These are phyloP conservation scores for Trametes polyzona DNA, from an alignment of 1,284 basidiomycete genomes.

Conservation along the genomic window DNA sequence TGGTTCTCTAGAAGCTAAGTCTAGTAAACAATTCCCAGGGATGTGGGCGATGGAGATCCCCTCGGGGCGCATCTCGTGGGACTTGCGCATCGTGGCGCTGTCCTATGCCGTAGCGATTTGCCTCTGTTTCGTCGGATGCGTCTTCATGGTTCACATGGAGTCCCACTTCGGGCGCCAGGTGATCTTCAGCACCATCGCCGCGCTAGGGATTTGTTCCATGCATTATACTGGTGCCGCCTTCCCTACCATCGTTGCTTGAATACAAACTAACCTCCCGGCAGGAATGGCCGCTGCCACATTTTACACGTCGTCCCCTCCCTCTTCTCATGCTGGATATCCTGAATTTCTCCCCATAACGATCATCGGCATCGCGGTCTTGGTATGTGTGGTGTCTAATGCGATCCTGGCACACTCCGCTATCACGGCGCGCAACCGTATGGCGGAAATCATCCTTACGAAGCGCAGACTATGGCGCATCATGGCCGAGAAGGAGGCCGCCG, in stretches of 20 bases:
- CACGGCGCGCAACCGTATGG: conserved; percentile 36
- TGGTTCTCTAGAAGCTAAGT: background rate
- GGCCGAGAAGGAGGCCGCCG: conserved; percentile 40
- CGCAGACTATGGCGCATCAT: conserved; percentile 36
- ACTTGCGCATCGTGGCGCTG: conserved; percentile 26
- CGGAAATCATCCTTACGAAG: conserved; percentile 37
- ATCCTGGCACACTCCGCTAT: conserved; percentile 35
- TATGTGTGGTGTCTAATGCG: conserved; percentile 36
- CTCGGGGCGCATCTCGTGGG: conserved; percentile 33
- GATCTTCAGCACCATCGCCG: conserved; percentile 34
- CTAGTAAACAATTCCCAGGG: conserved; percentile 9
- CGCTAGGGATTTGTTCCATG: conserved; percentile 35
- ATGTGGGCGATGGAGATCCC: conserved; percentile 40
- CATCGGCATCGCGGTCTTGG: conserved; percentile 31
- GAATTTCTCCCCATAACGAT: conserved; percentile 33
- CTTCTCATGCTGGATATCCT: conserved; percentile 30
- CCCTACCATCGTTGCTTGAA: background rate
- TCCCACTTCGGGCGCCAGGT: conserved; percentile 36
- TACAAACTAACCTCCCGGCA: background rate
- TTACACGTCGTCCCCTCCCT: conserved; percentile 29
- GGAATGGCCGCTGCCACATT: conserved; percentile 38
- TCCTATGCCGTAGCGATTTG: conserved; percentile 35
- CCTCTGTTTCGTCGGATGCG: conserved; percentile 34
- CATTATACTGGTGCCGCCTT: conserved; percentile 33
- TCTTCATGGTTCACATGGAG: conserved; percentile 38